These are phyloP conservation scores for Curvularia spicifera DNA, from an alignment of 2,329 filamentous ascomycete genomes.

Conservation along the genomic window DNA sequence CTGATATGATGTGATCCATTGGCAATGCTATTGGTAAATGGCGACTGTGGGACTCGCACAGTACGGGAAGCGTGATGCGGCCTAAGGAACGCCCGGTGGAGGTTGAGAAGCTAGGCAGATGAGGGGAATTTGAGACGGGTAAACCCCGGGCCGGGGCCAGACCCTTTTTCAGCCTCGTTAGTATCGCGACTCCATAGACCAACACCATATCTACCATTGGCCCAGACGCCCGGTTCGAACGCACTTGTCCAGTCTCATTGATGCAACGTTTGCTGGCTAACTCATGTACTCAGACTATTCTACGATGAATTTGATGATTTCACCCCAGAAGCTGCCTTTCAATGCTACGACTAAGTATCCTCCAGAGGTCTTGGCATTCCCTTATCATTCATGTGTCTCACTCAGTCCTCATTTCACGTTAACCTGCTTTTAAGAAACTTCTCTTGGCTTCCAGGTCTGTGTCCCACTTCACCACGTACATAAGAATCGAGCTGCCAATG, in stretches of 20 bases:
- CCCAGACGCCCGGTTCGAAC: no score
- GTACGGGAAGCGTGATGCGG: not conserved
- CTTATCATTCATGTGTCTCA: not conserved
- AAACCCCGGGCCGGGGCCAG: not conserved
- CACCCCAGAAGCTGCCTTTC: not conserved
- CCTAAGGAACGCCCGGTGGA: not conserved
- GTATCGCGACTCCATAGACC: no score
- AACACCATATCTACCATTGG: not conserved
- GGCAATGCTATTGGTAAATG: not conserved
- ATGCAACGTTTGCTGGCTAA: no score
- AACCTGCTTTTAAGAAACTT: not conserved
- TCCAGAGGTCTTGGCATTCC: not conserved
- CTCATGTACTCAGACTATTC: not conserved
- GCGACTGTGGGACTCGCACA: not conserved
- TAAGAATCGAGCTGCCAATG: not conserved
- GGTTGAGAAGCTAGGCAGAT: not conserved
- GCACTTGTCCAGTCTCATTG: no score
- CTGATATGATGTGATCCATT: not conserved
- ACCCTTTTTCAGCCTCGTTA: not conserved
- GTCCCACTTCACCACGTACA: no score
- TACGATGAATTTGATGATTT: not conserved
- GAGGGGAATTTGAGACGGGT: conserved; percentile 4
- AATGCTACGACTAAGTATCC: not conserved
- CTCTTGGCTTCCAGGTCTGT: not conserved
- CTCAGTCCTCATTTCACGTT: not conserved